Base-by-base conservation (phyloP, 306 rosid species). In the Glycyrrhiza uralensis region DNA sequence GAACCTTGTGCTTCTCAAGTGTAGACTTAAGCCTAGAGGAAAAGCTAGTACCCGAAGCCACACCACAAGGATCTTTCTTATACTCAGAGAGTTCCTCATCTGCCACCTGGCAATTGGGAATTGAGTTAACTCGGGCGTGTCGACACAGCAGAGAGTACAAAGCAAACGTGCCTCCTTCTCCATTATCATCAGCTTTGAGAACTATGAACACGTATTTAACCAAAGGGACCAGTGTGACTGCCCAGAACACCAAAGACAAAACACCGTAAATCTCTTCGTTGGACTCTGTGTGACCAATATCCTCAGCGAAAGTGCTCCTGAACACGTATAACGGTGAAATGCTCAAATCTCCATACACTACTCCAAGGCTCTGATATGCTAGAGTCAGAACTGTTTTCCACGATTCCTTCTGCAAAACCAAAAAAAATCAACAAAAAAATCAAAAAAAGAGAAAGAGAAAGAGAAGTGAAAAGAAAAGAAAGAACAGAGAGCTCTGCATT, bases 111-210 rank as follows among this genome's bases (percentile, higher is more conserved):
- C 79, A 68, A 78, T 89, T 91, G 12, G 97, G 97, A 36, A 94
- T 58, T 6, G 89, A 85, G 66, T 88, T 84, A 29, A 94, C 86
- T 63, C 89, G 64, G 50, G 96, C 97, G 62, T 91, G 90, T 45
- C 99, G 82, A 79, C 99, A 94, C 42, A 94, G 77, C 81, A 91
- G 73, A 17, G 99, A 91, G 76, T 94, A 94, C 69, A 94, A 66
- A 7, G 99, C 99, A 77, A 94, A 94, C 15, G 97, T 94, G 62
- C 99, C 99, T 67, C 99, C 99, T 74, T 94, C 99, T 17, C 97
- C 97, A 87, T 94, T 94, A 56, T 94, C 99, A 57, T 94, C 86
- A 10, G 97, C 99, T 75, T 74, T 90, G 7, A 94, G 85, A 42
- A 94, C 99, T 10, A 94, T 86, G 66, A 91, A 89, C 46, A 94